Evolutionary conservation across 2,329 filamentous ascomycete species (phyloP).

Genomic region (Epichloe glyceriae): DNA sequence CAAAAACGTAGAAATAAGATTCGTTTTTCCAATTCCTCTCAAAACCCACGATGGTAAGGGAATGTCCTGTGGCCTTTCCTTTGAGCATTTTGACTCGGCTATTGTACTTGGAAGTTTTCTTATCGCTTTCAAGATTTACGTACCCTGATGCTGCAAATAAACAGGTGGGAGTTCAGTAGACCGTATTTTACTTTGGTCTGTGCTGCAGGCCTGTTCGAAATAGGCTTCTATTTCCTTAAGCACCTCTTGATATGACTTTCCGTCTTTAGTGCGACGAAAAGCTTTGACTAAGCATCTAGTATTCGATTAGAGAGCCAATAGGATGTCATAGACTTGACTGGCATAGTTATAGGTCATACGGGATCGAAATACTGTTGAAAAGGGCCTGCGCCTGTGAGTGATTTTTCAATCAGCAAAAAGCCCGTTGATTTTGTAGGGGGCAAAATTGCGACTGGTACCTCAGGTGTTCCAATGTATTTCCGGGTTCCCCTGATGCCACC

Average conservation of each 20-base stretch:
- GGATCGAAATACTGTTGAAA: conserved; percentile 55
- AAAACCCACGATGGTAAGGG: conserved; percentile 77
- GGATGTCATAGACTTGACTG: not conserved
- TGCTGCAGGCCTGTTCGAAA: conserved; percentile 42
- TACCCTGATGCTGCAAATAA: conserved; percentile 76
- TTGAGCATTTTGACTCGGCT: not conserved
- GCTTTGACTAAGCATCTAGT: conserved; percentile 48
- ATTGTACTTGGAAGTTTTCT: not conserved
- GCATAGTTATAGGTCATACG: conserved; percentile 29
- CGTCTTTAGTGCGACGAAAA: conserved; percentile 35
- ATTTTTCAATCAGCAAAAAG: not conserved
- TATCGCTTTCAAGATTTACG: conserved; percentile 5
- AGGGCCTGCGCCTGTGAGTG: conserved; percentile 58
- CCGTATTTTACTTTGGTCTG: conserved; percentile 47
- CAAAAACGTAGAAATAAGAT: conserved; percentile 69
- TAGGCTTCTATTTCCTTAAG: conserved; percentile 59
- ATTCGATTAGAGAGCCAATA: not conserved
- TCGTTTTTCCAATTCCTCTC: conserved; percentile 54
- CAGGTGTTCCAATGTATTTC: conserved; percentile 90
- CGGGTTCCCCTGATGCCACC: conserved; percentile 78
- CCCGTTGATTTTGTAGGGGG: not conserved
- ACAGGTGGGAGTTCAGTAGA: conserved; percentile 66
- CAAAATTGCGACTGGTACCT: conserved; percentile 36
- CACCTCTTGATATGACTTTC: conserved; percentile 39
- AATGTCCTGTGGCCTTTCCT: conserved; percentile 48